Base-by-base conservation (phyloP, 306 rosid species). In the Castanea sativa region DNA sequence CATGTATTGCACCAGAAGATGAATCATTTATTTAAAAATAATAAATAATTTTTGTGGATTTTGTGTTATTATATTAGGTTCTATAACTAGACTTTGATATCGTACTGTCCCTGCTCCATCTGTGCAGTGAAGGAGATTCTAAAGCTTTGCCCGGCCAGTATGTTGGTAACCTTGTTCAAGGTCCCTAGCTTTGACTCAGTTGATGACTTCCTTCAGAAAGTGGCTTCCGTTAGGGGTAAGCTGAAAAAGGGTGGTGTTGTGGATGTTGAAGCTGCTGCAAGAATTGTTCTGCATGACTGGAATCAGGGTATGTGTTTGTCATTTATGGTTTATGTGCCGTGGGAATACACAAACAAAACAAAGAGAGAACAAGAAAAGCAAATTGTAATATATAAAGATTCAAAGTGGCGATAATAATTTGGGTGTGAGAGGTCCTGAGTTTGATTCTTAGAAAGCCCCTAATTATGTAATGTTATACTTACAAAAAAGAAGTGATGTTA, bases 201-300 rank as follows among this genome's bases (percentile, higher is more conserved):
- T 21, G 99, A 96, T 16, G 98, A 93, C 81, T 93, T 93, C 75
- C 85, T 96, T 55, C 94, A 84, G 82, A 90, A 87, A 88, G 91
- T 96, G 18, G 98, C 98, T 55, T 75, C 93, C 32, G 91, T 93
- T 76, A 90, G 98, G 86, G 99, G 99, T 19, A 96, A 89, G 86
- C 97, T 93, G 41, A 96, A 92, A 83, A 96, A 90, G 80, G 98
- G 99, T 55, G 99, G 97, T 67, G 33, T 93, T 63, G 86, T 90
- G 76, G 99, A 96, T 80, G 69, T 85, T 21, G 89, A 74, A 8
- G 89, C 99, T 76, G 84, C 97, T n/a, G 99, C 99, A 41, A 89
- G 93, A 86, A 96, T 96, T 14, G 75, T 96, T 79, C 94, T 96
- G 80, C 98, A 88, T 69, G 99, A 96, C 81, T 96, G 99, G 98